Conservation (phyloP, 2,329 filamentous ascomycete genomes). For the Emmonsiellopsis sp. region DNA sequence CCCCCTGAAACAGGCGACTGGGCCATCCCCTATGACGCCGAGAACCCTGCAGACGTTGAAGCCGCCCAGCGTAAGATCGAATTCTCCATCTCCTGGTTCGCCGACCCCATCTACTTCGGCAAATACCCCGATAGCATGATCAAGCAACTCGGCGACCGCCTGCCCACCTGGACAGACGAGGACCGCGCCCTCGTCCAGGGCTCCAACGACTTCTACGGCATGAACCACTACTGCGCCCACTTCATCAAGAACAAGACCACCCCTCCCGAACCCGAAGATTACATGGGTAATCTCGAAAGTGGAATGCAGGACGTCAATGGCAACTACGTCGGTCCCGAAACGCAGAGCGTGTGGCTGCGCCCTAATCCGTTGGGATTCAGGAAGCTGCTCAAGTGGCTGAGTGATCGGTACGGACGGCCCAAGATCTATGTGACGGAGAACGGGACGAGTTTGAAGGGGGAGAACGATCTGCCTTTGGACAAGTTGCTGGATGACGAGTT, state of each 20-base stretch:
- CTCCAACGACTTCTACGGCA: constrained; percentile 90
- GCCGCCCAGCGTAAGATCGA: constrained; percentile 74
- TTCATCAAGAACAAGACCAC: constrained; percentile 66
- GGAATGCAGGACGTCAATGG: constrained; percentile 62
- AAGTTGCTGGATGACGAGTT: constrained; percentile 73
- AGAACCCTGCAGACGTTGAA: constrained; percentile 64
- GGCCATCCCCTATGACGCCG: constrained; percentile 71
- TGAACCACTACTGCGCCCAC: constrained; percentile 90
- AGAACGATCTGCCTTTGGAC: constrained; percentile 64
- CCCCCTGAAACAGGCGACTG: constrained; percentile 51
- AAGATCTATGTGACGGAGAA: constrained; percentile 85
- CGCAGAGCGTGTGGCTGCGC: constrained; percentile 71
- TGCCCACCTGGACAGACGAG: constrained; percentile 64
- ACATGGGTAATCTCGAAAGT: constrained; percentile 65
- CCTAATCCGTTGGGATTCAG: constrained; percentile 69
- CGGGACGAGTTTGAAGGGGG: constrained; percentile 72
- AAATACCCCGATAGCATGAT: constrained; percentile 77
- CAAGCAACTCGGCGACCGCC: constrained; percentile 66
- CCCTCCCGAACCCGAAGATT: constrained; percentile 55
- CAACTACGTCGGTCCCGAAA: constrained; percentile 68
- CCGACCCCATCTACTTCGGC: constrained; percentile 76
- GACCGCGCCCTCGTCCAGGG: constrained; percentile 66
- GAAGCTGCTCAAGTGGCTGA: constrained; percentile 66
- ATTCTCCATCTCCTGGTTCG: constrained; percentile 82
- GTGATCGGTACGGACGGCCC: constrained; percentile 63